These are phyloP conservation scores for Paraphaeosphaeria sporulosa DNA, from an alignment of 2,329 filamentous ascomycete genomes.

Conservation along the genomic window DNA sequence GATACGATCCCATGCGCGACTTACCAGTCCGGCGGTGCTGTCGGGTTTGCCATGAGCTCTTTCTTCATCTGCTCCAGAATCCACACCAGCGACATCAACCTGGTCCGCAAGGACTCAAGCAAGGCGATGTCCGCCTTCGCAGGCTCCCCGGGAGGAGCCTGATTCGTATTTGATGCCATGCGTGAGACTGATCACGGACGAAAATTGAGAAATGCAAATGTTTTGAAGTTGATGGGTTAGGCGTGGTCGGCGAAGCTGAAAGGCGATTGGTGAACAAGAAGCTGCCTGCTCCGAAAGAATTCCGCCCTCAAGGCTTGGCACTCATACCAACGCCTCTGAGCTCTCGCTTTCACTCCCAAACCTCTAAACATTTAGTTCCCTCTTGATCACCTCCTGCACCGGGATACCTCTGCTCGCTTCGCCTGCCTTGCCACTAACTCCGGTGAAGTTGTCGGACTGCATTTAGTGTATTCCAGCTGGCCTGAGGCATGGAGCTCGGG, in stretches of 20 bases:
- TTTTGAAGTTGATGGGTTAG: constrained; percentile 6
- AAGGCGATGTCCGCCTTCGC: constrained; percentile 15
- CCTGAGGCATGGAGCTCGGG: not conserved
- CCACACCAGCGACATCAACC: constrained; percentile 25
- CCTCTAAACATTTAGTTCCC: not conserved
- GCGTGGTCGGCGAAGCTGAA: constrained; percentile 12
- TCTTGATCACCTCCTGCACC: not conserved
- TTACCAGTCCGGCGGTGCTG: constrained; percentile 24
- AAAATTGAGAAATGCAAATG: not conserved
- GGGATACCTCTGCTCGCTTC: not conserved
- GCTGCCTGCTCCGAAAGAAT: constrained; percentile 7
- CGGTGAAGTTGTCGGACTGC: not conserved
- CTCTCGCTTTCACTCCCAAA: not conserved
- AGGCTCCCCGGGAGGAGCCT: constrained; percentile 9
- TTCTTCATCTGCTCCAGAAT: constrained; percentile 22
- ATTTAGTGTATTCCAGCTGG: not conserved
- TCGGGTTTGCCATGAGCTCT: constrained; percentile 14
- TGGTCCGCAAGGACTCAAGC: constrained; percentile 22
- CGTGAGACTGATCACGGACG: not conserved
- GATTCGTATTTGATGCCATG: constrained; percentile 12
- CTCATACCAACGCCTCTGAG: not conserved
- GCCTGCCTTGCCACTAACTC: not conserved
- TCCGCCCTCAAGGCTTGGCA: constrained; percentile 7
- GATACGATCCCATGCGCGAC: constrained; percentile 36
- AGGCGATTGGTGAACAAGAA: constrained; percentile 20